These are phyloP conservation scores for Aquilaria yunnanensis DNA, from an alignment of 345 rosid genomes.

Conservation along the genomic window DNA sequence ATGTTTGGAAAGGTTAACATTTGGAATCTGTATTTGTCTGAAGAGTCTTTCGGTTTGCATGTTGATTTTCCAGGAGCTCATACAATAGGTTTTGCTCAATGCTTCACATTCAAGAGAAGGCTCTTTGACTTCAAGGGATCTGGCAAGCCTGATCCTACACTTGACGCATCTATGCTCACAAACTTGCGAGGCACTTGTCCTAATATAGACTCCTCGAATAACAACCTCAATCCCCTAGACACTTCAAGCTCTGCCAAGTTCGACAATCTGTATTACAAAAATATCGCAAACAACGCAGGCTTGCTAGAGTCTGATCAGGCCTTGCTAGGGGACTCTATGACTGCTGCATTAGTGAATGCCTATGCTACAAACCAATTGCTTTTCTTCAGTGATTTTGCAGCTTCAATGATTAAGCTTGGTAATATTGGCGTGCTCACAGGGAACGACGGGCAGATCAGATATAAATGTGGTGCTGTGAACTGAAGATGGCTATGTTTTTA, in stretches of 20 bases:
- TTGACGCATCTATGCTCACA: constrained; percentile 41
- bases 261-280: constrained; percentile 64
- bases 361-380: constrained; percentile 42
- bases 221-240: constrained; percentile 66
- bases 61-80: constrained; percentile 54
- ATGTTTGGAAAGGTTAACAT: no score
- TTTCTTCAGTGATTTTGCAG: constrained; percentile 53
- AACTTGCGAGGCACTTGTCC: constrained; percentile 55
- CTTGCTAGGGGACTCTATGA: constrained; percentile 35
- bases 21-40: background rate
- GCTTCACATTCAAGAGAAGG: constrained; percentile 73
- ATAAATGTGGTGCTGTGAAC: constrained; percentile 56
- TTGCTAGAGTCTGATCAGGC: constrained; percentile 78
- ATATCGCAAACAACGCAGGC: constrained; percentile 42
- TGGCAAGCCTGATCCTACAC: constrained; percentile 69
- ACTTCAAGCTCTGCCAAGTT: constrained; percentile 31
- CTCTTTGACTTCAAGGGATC: constrained; percentile 65
- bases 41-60: background rate
- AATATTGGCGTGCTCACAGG: constrained; percentile 61
- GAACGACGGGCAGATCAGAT: constrained; percentile 54
- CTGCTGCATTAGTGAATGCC: constrained; percentile 47
- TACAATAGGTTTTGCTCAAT: constrained; percentile 87
- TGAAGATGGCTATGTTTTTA: constrained; percentile 7
- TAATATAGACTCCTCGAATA: constrained; percentile 44
- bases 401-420: constrained; percentile 67